These are phyloP conservation scores for Malassezia equina DNA, from an alignment of 1,284 basidiomycete species.

Conservation along the genomic window DNA sequence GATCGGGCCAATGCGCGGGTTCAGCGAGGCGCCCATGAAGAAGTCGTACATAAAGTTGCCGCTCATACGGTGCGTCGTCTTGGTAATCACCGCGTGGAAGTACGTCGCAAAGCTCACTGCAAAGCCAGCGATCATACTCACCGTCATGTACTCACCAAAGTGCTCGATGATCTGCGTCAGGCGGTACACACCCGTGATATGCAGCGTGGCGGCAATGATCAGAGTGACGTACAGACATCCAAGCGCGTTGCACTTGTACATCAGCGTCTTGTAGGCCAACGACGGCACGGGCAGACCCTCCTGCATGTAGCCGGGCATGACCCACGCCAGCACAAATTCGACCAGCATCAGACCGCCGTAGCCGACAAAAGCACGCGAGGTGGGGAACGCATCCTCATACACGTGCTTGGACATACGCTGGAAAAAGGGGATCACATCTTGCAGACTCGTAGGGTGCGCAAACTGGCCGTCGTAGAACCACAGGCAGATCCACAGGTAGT, in stretches of 20 bases:
- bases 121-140: constrained; percentile 85
- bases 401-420: constrained; percentile 73
- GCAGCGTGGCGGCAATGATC: constrained; percentile 64
- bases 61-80: constrained; percentile 61
- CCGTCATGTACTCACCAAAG: constrained; percentile 91
- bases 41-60: constrained; percentile 68
- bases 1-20: constrained; percentile 82
- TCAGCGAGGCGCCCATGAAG: constrained; percentile 82
- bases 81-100: constrained; percentile 40
- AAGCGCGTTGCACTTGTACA: constrained; percentile 85
- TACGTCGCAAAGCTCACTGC: constrained; percentile 49
- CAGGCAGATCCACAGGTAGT: constrained; percentile 95
- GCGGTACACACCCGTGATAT: constrained; percentile 73
- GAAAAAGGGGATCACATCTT: constrained; percentile 71
- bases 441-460: constrained; percentile 62
- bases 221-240: constrained; percentile 77
- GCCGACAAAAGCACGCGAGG: constrained; percentile 58
- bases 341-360: constrained; percentile 80
- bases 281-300: constrained; percentile 55
- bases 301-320: constrained; percentile 85
- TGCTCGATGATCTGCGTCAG: constrained; percentile 92
- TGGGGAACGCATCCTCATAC: constrained; percentile 80
- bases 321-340: constrained; percentile 78
- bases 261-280: constrained; percentile 67
- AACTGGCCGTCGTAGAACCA: constrained; percentile 88